Evolutionary conservation across 176 grass and related monocot genomes (phyloP).

Genomic region (Phragmites australis): DNA sequence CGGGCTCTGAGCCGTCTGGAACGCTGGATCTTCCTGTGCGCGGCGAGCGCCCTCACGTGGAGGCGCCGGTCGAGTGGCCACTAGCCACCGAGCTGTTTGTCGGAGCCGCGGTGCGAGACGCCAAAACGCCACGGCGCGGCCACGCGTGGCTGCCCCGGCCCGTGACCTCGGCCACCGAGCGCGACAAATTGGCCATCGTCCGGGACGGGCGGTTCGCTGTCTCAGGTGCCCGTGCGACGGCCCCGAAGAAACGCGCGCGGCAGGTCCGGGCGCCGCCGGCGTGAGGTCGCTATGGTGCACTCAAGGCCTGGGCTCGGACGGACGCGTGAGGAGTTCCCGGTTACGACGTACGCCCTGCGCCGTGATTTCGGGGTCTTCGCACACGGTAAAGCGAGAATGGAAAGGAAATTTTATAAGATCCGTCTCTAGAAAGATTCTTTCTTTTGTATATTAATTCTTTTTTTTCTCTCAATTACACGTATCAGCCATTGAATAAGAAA

Average conservation of each 20-base stretch:
- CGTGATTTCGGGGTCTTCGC: too few species aligned
- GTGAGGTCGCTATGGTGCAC: too few species aligned
- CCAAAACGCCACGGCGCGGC: constrained; percentile 23
- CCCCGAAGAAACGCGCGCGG: neutral
- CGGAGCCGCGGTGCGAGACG: constrained; percentile 19
- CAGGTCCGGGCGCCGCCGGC: neutral
- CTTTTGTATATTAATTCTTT: too few species aligned
- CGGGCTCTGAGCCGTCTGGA: neutral
- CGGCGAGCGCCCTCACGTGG: neutral
- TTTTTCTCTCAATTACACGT: too few species aligned
- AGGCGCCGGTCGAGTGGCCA: neutral
- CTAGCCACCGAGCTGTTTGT: neutral
- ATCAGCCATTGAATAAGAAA: too few species aligned
- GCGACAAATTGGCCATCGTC: too few species aligned
- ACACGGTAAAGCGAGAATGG: too few species aligned
- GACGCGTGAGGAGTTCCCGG: too few species aligned
- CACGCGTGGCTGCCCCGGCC: neutral
- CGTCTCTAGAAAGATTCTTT: too few species aligned
- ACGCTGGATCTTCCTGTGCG: neutral
- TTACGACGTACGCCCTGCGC: too few species aligned
- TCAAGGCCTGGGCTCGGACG: too few species aligned
- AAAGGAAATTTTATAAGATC: too few species aligned
- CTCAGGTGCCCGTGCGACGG: constrained; percentile 9
- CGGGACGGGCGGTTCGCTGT: constrained; percentile 2
- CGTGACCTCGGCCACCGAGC: constrained; percentile 29